These are phyloP conservation scores for Jatropha podagrica DNA, from an alignment of 441 rosid species.

Conservation along the genomic window DNA sequence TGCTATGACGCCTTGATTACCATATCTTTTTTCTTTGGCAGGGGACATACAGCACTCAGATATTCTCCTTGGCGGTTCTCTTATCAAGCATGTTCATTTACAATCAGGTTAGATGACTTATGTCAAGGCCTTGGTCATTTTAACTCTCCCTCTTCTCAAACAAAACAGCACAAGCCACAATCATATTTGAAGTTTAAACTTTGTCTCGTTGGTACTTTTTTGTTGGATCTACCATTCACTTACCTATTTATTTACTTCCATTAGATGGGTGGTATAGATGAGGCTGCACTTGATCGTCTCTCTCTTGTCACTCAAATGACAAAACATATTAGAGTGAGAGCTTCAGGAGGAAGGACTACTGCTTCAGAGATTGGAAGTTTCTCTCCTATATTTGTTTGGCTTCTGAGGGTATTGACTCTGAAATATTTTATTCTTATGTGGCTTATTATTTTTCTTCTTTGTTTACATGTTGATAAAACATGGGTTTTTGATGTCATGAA, in stretches of 20 bases:
- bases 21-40: conserved; percentile 29
- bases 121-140: conserved; percentile 7
- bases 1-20: conserved; percentile 8
- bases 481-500: neutral
- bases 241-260: conserved; percentile 14
- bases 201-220: neutral
- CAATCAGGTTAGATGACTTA: conserved; percentile 68
- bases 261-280: conserved; percentile 99
- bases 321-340: conserved; percentile 92
- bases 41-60: conserved; percentile 99
- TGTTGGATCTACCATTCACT: neutral
- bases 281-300: conserved; percentile 95
- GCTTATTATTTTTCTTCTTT: neutral
- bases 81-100: conserved; percentile 96
- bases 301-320: conserved; percentile 99
- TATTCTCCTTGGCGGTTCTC: conserved; percentile 94
- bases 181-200: neutral
- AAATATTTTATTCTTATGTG: neutral
- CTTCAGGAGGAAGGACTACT: conserved; percentile 72
- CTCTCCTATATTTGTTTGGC: conserved; percentile 99
- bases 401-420: conserved; percentile 65
- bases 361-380: conserved; percentile 91
- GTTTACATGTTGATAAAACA: neutral
- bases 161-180: neutral
- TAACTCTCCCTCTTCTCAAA: neutral